Evolutionary conservation across 2,329 filamentous ascomycete species (phyloP), one percentile per base, ranked within the genome.

Genomic region (Sporothrix luriei): DNA sequence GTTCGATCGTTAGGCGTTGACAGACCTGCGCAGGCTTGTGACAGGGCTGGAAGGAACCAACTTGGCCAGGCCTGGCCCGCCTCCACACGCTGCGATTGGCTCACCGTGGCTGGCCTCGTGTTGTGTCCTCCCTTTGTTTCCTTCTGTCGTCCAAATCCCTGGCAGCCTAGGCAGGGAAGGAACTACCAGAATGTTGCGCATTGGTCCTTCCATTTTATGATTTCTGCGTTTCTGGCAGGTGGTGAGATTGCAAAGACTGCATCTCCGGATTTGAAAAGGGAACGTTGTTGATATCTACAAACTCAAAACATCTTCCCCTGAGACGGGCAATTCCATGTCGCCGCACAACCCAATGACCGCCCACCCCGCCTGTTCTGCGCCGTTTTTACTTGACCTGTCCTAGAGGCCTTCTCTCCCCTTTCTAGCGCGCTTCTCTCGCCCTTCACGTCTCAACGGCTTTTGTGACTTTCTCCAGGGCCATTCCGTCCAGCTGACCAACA

Each of bases 81-180:
- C 65, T 10, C 55, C 70, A 74, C 68, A 59, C 68, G 7, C 59
- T 69, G 38, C 68, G 48, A 69, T 69, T 69, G 57, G 68, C 38
- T 38, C 29, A 11, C 6, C 6, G 16, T 26, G 33, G 16, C 55
- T 16, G 10, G 46, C 48, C 29, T 40, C 48, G n/a, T 40, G 64
- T 40, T 26, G 26, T 43, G 54, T 43, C 49, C 29, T 64, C 43
- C 40, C 14, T 64, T 46, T 64, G 38, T 43, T 59, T 52, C 49
- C 49, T 52, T 24, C 49, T n/a, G n/a, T 52, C 49, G 19, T n/a
- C 43, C 16, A 7, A 33, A 33, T 55, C 33, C 57, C 10, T 43
- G n/a, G 57, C 24, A 2, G 38, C 38, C 13, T 61, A 62, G 57
- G 57, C 57, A 54, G 49, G 64, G 64, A 66, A 66, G 62, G 48